phyloP scores from a whole-genome alignment of 2,329 filamentous ascomycete species.

The Furcasterigmium sp. region DNA sequence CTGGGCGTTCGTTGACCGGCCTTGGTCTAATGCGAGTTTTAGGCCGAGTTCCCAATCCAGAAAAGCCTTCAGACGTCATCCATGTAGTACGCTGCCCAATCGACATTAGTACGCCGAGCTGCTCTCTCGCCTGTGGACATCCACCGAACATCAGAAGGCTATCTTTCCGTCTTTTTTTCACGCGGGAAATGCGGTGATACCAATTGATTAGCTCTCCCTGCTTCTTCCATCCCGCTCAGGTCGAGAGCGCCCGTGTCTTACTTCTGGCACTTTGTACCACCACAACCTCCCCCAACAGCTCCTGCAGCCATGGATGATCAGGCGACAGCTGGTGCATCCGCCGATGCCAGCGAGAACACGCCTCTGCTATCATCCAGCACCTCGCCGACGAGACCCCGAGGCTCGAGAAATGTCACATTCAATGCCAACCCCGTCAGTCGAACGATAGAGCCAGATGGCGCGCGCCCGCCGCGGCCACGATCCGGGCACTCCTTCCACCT shows the following conservation, averaged over 20 bases:
- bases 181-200: background rate
- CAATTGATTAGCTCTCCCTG: background rate
- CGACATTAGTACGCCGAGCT: background rate
- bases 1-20: too few relatives aligned
- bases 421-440: conserved; percentile 63
- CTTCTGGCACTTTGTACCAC: background rate
- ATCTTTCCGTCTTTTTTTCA: too few relatives aligned
- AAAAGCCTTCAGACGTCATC: conserved; percentile 6
- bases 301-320: conserved; percentile 11
- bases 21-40: too few relatives aligned
- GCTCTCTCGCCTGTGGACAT: background rate
- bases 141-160: too few relatives aligned
- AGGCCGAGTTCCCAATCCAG: conserved; percentile 4
- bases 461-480: conserved; percentile 9
- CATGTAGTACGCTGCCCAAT: conserved; percentile 1
- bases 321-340: conserved; percentile 7
- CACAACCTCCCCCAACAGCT: background rate
- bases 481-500: conserved; percentile 22
- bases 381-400: conserved; percentile 29
- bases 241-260: too few relatives aligned
- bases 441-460: conserved; percentile 45
- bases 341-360: conserved; percentile 22
- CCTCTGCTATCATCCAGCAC: conserved; percentile 25
- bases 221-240: too few relatives aligned
- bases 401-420: conserved; percentile 68